These are phyloP conservation scores for Trichocladium antarcticum DNA, from an alignment of 495 filamentous ascomycete species.

Conservation along the genomic window DNA sequence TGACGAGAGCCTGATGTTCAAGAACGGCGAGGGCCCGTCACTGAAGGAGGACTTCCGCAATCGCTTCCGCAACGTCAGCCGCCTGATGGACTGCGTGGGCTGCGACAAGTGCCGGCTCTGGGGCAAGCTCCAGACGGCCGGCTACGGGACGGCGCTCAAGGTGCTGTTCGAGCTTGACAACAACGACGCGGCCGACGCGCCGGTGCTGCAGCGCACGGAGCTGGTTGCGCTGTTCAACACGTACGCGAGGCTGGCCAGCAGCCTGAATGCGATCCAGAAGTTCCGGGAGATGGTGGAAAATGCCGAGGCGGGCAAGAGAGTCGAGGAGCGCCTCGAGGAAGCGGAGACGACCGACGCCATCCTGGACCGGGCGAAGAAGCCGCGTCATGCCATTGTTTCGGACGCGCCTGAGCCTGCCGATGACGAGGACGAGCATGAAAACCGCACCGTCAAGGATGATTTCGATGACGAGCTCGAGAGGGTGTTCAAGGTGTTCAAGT, in stretches of 20 bases:
- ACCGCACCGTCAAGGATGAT: constrained; percentile 41
- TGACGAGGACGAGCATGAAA: constrained; percentile 21
- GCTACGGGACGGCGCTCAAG: constrained; percentile 91
- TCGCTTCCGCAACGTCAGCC: constrained; percentile 89
- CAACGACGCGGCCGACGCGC: constrained; percentile 56
- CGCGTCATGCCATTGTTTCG: constrained; percentile 33
- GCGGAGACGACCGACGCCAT: constrained; percentile 20
- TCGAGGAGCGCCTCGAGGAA: constrained; percentile 26
- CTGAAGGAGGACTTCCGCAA: constrained; percentile 97
- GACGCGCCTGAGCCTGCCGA: constrained; percentile 19
- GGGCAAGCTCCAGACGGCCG: constrained; percentile 95
- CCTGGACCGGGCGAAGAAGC: constrained; percentile 35
- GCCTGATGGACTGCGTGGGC: constrained; percentile 96
- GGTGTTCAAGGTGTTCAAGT: constrained; percentile 49
- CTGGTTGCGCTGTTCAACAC: constrained; percentile 92
- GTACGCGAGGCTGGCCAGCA: constrained; percentile 71
- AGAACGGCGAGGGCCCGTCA: constrained; percentile 52
- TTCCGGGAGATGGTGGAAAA: constrained; percentile 63
- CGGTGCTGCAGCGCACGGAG: constrained; percentile 73
- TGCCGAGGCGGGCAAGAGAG: constrained; percentile 33
- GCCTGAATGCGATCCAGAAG: constrained; percentile 57
- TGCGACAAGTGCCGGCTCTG: constrained; percentile 98
- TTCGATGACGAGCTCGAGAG: constrained; percentile 52
- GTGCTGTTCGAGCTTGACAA: constrained; percentile 91
- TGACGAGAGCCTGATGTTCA: constrained; percentile 91